phyloP scores from a whole-genome alignment of 1,139 yeast genomes.

The Saccharomycopsis hybrid region DNA sequence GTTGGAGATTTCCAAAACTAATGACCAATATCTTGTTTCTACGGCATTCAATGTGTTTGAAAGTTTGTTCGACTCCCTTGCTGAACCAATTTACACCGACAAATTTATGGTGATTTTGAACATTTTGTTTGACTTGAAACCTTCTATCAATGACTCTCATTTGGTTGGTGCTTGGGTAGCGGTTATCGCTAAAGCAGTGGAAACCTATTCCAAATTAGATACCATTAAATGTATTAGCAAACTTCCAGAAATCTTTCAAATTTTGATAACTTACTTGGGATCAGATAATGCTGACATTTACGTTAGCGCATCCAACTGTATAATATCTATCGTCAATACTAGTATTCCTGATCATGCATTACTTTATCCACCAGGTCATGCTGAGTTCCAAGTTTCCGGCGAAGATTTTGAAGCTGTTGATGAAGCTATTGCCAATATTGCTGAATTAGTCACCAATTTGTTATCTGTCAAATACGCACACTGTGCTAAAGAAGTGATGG shows the following conservation, averaged over 20 bases:
- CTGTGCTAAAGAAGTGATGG: constrained; percentile 71
- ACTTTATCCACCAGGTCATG: constrained; percentile 41
- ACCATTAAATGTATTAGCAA: constrained; percentile 51
- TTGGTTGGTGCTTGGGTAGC: constrained; percentile 95
- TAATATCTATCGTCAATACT: constrained; percentile 66
- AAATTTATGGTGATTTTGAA: constrained; percentile 60
- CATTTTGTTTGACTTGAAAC: constrained; percentile 72
- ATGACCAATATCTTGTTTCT: constrained; percentile 77
- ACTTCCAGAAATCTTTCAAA: constrained; percentile 50
- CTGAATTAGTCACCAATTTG: constrained; percentile 44
- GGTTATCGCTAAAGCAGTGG: constrained; percentile 81
- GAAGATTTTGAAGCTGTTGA: constrained; percentile 53
- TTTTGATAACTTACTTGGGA: constrained; percentile 53
- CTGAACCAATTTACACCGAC: constrained; percentile 53
- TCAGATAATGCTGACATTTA: constrained; percentile 63
- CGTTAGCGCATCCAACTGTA: constrained; percentile 77
- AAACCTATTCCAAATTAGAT: constrained; percentile 57
- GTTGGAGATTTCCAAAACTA: constrained; percentile 68
- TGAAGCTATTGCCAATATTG: constrained; percentile 47
- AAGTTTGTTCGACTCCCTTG: constrained; percentile 64
- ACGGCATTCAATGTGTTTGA: constrained; percentile 84
- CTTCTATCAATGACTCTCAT: constrained; percentile 74
- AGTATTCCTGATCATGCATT: constrained; percentile 57
- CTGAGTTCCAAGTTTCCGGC: constrained; percentile 32
- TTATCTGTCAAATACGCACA: constrained; percentile 70